These are phyloP conservation scores for Casuarina glauca DNA, from an alignment of 306 rosid genomes.

Conservation along the genomic window DNA sequence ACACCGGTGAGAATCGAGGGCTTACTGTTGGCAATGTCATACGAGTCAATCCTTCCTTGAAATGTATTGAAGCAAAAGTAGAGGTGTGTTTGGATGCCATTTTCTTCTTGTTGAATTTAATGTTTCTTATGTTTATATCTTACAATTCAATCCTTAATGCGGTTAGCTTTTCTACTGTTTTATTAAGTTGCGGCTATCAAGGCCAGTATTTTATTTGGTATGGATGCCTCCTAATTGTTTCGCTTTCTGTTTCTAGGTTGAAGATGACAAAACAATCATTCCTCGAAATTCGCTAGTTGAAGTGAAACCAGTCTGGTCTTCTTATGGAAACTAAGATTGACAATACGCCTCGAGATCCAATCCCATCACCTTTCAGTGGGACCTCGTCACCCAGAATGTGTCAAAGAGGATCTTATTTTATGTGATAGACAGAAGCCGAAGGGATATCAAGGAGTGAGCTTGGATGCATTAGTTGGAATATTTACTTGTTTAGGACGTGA, in stretches of 20 bases:
- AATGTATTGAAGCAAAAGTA: slow-evolving; percentile 71
- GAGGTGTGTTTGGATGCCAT: slow-evolving; percentile 61
- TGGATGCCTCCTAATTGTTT: slow-evolving; percentile 13
- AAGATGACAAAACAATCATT: slow-evolving; percentile 87
- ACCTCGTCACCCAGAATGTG: slow-evolving; percentile 79
- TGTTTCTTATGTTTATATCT: slow-evolving; percentile 2
- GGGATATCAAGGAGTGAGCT: slow-evolving; percentile 81
- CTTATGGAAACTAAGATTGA: slow-evolving; percentile 94
- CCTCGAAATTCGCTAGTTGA: slow-evolving; percentile 85
- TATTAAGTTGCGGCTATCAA: not conserved
- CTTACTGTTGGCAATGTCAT: slow-evolving; percentile 86
- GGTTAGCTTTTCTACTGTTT: slow-evolving; percentile 10
- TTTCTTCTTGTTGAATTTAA: slow-evolving; percentile 7
- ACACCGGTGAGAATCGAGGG: slow-evolving; percentile 92
- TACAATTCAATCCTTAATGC: not conserved
- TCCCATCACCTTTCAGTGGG: slow-evolving; percentile 69
- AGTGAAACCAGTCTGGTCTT: slow-evolving; percentile 95
- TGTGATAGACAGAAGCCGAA: slow-evolving; percentile 79
- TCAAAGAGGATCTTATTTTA: slow-evolving; percentile 78
- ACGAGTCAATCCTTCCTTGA: slow-evolving; percentile 80
- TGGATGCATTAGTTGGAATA: slow-evolving; percentile 84
- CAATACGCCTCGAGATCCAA: slow-evolving; percentile 86
- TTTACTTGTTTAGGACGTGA: slow-evolving; percentile 87
- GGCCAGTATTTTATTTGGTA: not conserved
- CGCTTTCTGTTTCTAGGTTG: slow-evolving; percentile 54